These are phyloP conservation scores for Cutaneotrichosporon sp. DNA, from an alignment of 1,284 basidiomycete genomes.

Conservation along the genomic window DNA sequence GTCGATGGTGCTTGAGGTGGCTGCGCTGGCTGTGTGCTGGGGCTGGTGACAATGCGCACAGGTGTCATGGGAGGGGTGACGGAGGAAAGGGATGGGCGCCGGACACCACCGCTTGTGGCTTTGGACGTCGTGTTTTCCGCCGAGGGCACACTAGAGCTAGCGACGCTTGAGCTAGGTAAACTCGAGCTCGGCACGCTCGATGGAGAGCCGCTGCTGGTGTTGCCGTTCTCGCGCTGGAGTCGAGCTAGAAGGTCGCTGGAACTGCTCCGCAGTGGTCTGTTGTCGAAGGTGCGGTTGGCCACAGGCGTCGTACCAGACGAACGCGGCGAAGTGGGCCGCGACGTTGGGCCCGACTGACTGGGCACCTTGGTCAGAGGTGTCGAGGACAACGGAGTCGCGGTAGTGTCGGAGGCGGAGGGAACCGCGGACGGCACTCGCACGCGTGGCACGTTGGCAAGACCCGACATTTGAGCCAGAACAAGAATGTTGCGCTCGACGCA, in stretches of 20 bases:
- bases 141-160: background rate
- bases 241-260: constrained; percentile 16
- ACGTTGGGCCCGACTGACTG: background rate
- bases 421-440: background rate
- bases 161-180: background rate
- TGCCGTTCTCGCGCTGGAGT: constrained; percentile 6
- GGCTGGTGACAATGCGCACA: constrained; percentile 4
- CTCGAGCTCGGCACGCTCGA: background rate
- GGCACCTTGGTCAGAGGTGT: background rate
- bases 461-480: constrained; percentile 59
- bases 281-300: background rate
- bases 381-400: background rate
- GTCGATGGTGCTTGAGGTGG: constrained; percentile 15
- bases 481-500: constrained; percentile 54
- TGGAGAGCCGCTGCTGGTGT: background rate
- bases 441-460: constrained; percentile 7
- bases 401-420: background rate
- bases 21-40: background rate
- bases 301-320: constrained; percentile 1
- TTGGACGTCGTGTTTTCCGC: background rate
- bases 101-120: background rate
- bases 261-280: constrained; percentile 13
- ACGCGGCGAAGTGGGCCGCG: constrained; percentile 1
- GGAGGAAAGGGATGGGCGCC: background rate
- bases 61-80: constrained; percentile 12